A percentile compares a stretch with the other conserved stretches of the same genome.
Evolutionary conservation across 2,329 filamentous ascomycete species (phyloP).

Genomic region (Chalaropsis thielavioides): DNA sequence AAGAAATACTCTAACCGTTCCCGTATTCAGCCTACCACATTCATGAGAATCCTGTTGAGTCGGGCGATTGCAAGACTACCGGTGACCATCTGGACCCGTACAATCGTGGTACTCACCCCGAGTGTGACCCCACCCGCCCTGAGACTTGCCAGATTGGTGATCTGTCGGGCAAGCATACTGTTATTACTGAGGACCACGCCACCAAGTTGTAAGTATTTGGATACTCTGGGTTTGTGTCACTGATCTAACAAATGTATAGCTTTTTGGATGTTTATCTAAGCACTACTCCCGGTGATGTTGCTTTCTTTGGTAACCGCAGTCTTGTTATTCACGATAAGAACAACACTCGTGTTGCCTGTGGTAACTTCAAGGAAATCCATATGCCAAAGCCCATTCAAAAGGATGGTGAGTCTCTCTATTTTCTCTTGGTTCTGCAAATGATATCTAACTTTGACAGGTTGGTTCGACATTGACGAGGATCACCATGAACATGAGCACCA

Average conservation of each 20-base stretch:
- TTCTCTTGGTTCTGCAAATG: not conserved
- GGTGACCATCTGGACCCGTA: slow-evolving; percentile 43
- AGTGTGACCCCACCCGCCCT: slow-evolving; percentile 35
- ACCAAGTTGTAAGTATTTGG: slow-evolving; percentile 20
- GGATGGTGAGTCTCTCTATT: not conserved
- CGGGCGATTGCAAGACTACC: slow-evolving; percentile 39
- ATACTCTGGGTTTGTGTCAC: not conserved
- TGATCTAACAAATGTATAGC: slow-evolving; percentile 15
- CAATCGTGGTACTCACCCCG: slow-evolving; percentile 32
- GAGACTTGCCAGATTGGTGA: slow-evolving; percentile 46
- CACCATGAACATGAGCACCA: not conserved
- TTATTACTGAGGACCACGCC: slow-evolving; percentile 25
- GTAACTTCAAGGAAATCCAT: slow-evolving; percentile 25
- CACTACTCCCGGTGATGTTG: slow-evolving; percentile 25
- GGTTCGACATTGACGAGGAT: not conserved
- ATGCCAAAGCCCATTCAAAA: slow-evolving; percentile 1
- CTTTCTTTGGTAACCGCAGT: slow-evolving; percentile 34
- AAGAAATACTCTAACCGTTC: too few species aligned
- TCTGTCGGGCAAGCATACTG: slow-evolving; percentile 43
- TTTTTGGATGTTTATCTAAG: slow-evolving; percentile 32
- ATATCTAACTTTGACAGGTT: not conserved
- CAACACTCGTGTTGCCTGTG: slow-evolving; percentile 30
- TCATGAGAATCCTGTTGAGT: slow-evolving; percentile 34
- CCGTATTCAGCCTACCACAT: slow-evolving; percentile 40
- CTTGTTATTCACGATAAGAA: slow-evolving; percentile 32